Evolutionary conservation across 306 rosid genomes (phyloP).

Genomic region (Begonia fuchsioides): DNA sequence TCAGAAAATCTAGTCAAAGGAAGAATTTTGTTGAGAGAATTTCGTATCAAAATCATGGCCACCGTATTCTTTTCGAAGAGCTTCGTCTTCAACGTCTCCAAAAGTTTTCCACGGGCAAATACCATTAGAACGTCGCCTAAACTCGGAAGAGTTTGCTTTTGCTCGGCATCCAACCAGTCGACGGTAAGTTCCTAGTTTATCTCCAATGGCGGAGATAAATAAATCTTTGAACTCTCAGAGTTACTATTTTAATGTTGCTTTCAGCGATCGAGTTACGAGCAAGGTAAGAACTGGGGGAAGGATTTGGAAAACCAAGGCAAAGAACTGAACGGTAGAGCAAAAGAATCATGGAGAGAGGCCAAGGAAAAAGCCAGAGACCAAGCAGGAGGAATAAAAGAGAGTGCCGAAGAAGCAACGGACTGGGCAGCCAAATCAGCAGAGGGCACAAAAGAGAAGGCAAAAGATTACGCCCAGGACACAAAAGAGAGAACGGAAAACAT

Average conservation of each 20-base stretch:
- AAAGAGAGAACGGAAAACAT: conserved; percentile 10
- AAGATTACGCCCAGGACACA: conserved; percentile 6
- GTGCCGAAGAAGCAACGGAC: conserved; percentile 13
- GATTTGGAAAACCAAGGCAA: background rate
- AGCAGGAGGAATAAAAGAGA: conserved; percentile 9
- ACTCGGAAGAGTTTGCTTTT: conserved; percentile 34
- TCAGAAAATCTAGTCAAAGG: background rate
- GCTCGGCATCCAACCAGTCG: conserved; percentile 29
- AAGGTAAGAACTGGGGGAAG: conserved; percentile 11
- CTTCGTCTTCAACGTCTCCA: conserved; percentile 34
- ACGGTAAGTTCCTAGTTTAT: conserved; percentile 12
- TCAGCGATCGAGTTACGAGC: conserved; percentile 26
- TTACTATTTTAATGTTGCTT: background rate
- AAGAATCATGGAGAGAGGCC: conserved; percentile 7
- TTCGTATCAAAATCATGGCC: conserved; percentile 24
- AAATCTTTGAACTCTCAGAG: background rate
- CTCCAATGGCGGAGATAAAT: background rate
- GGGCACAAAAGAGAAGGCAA: conserved; percentile 7
- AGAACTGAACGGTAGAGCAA: conserved; percentile 11
- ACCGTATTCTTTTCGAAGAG: conserved; percentile 24
- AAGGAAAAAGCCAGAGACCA: conserved; percentile 14
- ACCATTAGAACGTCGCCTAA: conserved; percentile 14
- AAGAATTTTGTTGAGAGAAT: background rate
- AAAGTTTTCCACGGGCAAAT: conserved; percentile 32
- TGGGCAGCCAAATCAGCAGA: conserved; percentile 8